These are phyloP conservation scores for Helotiales sp. DNA, from an alignment of 2,329 filamentous ascomycete genomes.

Conservation along the genomic window DNA sequence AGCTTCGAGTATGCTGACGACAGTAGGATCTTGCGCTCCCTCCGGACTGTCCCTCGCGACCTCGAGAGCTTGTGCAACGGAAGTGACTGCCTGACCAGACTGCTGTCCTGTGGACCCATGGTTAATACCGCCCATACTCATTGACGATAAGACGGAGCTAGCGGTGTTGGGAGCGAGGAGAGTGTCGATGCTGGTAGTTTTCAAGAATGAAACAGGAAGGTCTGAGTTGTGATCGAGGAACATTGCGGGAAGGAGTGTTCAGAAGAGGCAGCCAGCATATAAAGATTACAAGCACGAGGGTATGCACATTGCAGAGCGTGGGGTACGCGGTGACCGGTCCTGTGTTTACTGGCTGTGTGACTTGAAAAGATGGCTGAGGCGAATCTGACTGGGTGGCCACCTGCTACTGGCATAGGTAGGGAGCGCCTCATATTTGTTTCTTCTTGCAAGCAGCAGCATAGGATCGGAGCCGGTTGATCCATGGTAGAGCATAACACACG, in stretches of 20 bases:
- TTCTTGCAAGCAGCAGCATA: conserved; percentile 4
- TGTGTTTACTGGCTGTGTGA: conserved; percentile 5
- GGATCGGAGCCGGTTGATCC: background rate
- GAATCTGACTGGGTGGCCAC: conserved; percentile 13
- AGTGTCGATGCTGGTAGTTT: conserved; percentile 13
- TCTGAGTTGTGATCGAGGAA: conserved; percentile 20
- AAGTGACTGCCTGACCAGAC: conserved; percentile 10
- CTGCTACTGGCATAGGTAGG: conserved; percentile 7
- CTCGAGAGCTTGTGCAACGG: conserved; percentile 68
- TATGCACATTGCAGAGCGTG: conserved; percentile 5
- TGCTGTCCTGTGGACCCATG: conserved; percentile 17
- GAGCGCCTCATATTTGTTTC: conserved; percentile 21
- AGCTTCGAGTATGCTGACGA: conserved; percentile 64
- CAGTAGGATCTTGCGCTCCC: conserved; percentile 60
- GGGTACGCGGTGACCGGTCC: background rate
- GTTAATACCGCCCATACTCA: conserved; percentile 26
- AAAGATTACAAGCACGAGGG: conserved; percentile 7
- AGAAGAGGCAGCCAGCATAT: conserved; percentile 5
- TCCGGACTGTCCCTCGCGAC: conserved; percentile 73
- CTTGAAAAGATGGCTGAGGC: conserved; percentile 1
- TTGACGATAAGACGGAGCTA: conserved; percentile 21
- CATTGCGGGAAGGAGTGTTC: conserved; percentile 23
- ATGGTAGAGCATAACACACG: conserved; percentile 1
- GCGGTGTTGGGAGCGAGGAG: conserved; percentile 16
- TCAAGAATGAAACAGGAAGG: conserved; percentile 26